Conservation (phyloP, 495 filamentous ascomycete genomes). For the Trichoderma parareesei region DNA sequence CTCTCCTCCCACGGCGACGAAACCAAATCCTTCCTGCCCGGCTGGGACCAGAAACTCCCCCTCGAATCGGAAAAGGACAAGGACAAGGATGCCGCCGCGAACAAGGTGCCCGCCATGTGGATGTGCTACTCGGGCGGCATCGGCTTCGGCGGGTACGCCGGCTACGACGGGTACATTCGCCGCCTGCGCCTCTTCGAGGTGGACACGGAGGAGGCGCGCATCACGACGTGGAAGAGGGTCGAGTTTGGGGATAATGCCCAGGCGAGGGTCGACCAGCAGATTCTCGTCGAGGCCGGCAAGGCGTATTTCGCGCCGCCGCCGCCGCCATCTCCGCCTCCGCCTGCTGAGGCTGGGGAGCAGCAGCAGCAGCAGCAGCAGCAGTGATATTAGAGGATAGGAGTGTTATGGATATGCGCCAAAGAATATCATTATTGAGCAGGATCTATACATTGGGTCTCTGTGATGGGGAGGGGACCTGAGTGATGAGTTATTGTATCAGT, state of each 20-base stretch:
- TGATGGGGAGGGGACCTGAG: no score
- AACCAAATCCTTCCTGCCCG: constrained; percentile 20
- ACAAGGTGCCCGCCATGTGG: constrained; percentile 66
- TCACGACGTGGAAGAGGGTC: constrained; percentile 85
- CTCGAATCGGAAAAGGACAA: constrained; percentile 13
- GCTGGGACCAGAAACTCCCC: background rate
- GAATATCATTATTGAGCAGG: background rate
- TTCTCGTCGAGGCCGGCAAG: constrained; percentile 75
- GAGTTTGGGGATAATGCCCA: constrained; percentile 63
- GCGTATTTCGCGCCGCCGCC: constrained; percentile 35
- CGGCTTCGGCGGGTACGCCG: constrained; percentile 91
- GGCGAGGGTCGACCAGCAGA: constrained; percentile 69
- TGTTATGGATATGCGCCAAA: background rate
- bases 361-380: constrained; percentile 3
- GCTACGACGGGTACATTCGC: constrained; percentile 76
- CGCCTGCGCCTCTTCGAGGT: constrained; percentile 85
- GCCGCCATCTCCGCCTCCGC: background rate
- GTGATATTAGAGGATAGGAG: background rate
- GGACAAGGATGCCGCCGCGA: constrained; percentile 17
- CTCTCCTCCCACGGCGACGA: constrained; percentile 40
- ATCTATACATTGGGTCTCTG: no score
- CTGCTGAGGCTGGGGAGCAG: background rate
- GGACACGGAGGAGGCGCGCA: constrained; percentile 77
- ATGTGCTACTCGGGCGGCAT: constrained; percentile 93
- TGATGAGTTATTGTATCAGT: no score